Percentiles rank a stretch among this genome's conserved stretches.
Evolutionary conservation across 1,139 yeast genomes (phyloP).

Genomic region (Yamadazyma dushanensis): DNA sequence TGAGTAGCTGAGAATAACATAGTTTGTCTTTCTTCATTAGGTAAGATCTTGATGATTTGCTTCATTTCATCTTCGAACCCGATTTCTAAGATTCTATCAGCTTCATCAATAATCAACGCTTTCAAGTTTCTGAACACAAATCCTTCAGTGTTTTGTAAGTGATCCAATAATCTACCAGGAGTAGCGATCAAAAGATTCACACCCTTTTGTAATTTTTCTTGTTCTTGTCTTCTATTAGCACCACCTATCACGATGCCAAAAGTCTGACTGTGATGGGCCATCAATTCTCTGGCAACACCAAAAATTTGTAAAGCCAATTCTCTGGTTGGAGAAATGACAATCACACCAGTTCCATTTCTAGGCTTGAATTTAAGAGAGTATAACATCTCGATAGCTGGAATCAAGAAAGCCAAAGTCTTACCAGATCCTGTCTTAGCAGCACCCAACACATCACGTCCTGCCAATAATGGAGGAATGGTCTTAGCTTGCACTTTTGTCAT

Average conservation of each 20-base stretch:
- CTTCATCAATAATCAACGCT: conserved; percentile 93
- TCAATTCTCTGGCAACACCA: conserved; percentile 92
- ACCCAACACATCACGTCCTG: conserved; percentile 94
- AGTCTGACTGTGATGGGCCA: conserved; percentile 91
- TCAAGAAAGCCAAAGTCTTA: conserved; percentile 95
- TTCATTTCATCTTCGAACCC: conserved; percentile 99
- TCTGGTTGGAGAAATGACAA: conserved; percentile 89
- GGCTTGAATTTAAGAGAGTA: conserved; percentile 62
- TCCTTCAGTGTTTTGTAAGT: conserved; percentile 91
- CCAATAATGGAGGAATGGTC: conserved; percentile 91
- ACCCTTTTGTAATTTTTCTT: conserved; percentile 90
- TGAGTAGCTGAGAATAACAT: conserved; percentile 98
- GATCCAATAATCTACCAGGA: conserved; percentile 96
- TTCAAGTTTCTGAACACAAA: conserved; percentile 92
- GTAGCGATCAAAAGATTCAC: conserved; percentile 93
- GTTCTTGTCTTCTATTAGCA: conserved; percentile 95
- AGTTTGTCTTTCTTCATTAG: conserved; percentile 91
- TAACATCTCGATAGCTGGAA: conserved; percentile 87
- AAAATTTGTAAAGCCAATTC: conserved; percentile 88
- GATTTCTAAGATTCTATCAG: conserved; percentile 93
- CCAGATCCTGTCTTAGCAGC: conserved; percentile 99
- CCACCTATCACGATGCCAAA: conserved; percentile 98
- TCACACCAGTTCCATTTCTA: conserved; percentile 85
- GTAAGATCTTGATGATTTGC: conserved; percentile 91
- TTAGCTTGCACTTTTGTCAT: conserved; percentile 95